These are phyloP conservation scores for Excoecaria cochinchinensis DNA, from an alignment of 345 rosid genomes.

Conservation along the genomic window DNA sequence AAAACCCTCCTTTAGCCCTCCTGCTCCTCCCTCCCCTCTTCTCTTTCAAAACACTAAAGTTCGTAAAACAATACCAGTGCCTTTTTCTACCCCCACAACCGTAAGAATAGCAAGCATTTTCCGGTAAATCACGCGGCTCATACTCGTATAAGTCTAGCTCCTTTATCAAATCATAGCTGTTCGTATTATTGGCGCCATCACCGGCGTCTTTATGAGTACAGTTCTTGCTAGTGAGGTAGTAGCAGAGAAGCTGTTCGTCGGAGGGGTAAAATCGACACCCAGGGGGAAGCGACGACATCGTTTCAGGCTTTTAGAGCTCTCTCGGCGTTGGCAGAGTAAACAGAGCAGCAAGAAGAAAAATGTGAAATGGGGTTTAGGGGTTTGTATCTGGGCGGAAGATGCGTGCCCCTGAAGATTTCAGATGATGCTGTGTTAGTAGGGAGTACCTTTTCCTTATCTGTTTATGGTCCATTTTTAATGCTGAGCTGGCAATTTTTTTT, in stretches of 20 bases:
- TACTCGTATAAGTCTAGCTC: constrained; percentile 45
- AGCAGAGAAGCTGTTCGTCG: constrained; percentile 37
- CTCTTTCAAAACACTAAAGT: constrained; percentile 23
- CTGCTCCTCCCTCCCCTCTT: constrained; percentile 22
- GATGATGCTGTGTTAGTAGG: neutral
- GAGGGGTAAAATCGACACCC: constrained; percentile 55
- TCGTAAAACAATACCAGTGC: constrained; percentile 50
- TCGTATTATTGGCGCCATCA: neutral
- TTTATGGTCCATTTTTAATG: no score
- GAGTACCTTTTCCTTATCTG: neutral
- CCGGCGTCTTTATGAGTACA: neutral
- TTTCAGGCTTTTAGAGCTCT: neutral
- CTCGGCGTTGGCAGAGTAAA: neutral
- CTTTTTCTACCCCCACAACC: constrained; percentile 34
- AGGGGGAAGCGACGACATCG: constrained; percentile 30
- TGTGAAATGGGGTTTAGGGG: neutral
- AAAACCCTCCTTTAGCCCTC: constrained; percentile 42
- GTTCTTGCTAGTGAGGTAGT: constrained; percentile 47
- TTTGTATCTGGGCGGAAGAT: constrained; percentile 25
- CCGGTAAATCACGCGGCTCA: constrained; percentile 44
- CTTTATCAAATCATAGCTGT: constrained; percentile 36
- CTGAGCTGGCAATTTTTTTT: neutral
- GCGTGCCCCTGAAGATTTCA: constrained; percentile 24
- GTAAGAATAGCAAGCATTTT: constrained; percentile 30
- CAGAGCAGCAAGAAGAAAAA: neutral